A percentile compares a stretch with the other conserved stretches of the same genome.
Evolutionary conservation across 2,329 filamentous ascomycete genomes (phyloP).

Genomic region (Colletotrichum sp.): DNA sequence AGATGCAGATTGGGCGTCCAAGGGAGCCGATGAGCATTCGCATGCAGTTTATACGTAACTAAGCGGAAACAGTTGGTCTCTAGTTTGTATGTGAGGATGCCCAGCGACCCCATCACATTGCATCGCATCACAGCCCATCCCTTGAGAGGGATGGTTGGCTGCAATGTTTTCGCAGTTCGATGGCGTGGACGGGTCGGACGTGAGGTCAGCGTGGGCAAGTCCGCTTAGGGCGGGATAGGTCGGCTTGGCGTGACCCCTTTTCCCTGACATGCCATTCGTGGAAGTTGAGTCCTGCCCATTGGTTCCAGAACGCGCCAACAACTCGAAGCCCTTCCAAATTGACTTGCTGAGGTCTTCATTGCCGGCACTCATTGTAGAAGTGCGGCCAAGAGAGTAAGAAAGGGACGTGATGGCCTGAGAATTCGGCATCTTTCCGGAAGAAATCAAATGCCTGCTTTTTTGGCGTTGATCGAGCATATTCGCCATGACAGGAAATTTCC

Average conservation of each 20-base stretch:
- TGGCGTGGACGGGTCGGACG: neutral
- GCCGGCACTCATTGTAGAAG: neutral
- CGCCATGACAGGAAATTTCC: neutral
- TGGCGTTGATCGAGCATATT: neutral
- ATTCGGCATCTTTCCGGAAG: neutral
- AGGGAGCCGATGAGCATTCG: conserved; percentile 9
- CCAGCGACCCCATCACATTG: neutral
- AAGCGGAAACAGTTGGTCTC: neutral
- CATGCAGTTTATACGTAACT: neutral
- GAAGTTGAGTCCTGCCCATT: neutral
- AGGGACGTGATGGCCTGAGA: neutral
- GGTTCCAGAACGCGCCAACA: conserved; percentile 8
- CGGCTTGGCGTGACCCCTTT: conserved; percentile 9
- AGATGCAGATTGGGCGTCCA: neutral
- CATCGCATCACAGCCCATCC: neutral
- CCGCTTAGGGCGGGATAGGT: neutral
- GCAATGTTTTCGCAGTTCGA: neutral
- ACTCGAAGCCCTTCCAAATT: neutral
- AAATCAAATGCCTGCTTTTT: neutral
- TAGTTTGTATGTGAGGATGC: neutral
- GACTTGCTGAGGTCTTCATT: neutral
- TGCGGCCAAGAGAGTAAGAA: neutral
- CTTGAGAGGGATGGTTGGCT: neutral
- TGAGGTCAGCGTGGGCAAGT: neutral
- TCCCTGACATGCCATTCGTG: conserved; percentile 16